A percentile compares a stretch with the other conserved stretches of the same genome.
Evolutionary conservation across 176 grass and related monocot species (phyloP).

Genomic region (Melocanna baccifera): DNA sequence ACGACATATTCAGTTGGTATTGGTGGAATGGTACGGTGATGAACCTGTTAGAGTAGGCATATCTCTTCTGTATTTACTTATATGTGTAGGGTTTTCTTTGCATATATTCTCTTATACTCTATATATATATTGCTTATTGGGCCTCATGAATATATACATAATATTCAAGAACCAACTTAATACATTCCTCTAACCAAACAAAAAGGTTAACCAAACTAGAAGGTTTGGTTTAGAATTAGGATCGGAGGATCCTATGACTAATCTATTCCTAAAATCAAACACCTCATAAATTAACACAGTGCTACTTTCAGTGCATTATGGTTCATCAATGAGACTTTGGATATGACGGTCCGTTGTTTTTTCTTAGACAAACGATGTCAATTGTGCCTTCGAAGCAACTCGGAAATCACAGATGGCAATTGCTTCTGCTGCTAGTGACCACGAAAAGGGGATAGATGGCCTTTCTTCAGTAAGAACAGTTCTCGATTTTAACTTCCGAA

Average conservation of each 20-base stretch:
- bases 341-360: constrained; percentile 39
- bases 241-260: neutral
- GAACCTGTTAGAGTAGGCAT: neutral
- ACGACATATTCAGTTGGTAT: neutral
- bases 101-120: no score
- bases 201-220: neutral
- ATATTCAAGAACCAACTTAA: neutral
- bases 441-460: constrained; percentile 48
- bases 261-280: neutral
- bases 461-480: constrained; percentile 75
- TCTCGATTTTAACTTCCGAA: constrained; percentile 93
- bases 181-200: neutral
- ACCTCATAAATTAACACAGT: neutral
- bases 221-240: neutral
- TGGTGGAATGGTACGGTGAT: neutral
- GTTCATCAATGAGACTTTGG: constrained; percentile 21
- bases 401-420: constrained; percentile 78
- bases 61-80: no score
- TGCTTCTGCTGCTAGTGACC: constrained; percentile 49
- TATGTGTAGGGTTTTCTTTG: no score
- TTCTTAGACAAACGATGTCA: constrained; percentile 77
- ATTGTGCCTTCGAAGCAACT: constrained; percentile 87
- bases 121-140: no score
- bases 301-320: constrained; percentile 22
- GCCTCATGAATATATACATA: no score